Base-by-base conservation (phyloP, 495 filamentous ascomycete species). In the Penicillium odoratum region DNA sequence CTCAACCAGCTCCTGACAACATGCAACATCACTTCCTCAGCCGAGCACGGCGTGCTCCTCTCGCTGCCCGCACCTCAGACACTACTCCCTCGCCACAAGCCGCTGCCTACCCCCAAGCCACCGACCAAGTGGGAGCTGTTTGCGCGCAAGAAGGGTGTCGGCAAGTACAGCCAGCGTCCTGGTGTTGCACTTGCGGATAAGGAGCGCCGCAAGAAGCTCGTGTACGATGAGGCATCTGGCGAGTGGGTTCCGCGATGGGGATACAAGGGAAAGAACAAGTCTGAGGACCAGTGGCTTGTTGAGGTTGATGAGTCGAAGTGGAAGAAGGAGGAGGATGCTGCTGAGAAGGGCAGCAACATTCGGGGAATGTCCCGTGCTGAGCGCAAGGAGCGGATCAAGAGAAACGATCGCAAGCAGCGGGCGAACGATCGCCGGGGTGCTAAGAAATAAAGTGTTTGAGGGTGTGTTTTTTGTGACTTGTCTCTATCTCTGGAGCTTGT, bases 221-320 rank as follows among this genome's bases (percentile, higher is more conserved):
- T 88, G 43, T 96, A 88, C 71, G 89, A 97, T 72, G 91, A 96
- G 75, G 84, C 74, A 52, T 91, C 80, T 28, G 88, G 89, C 48
- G 89, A 95, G 69, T 97, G 90, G 88, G 89, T 93, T 55, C 88
- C 90, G 46, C 88, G 87, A 73, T 98, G 92, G 91, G 94, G 94
- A 1, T 97, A 95, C 76, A 91, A 92, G 78, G 95, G 92, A 48
- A 89, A 88, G 71, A 94, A 93, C 71, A 91, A 93, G 81, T 84
- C 83, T 13, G 88, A 91, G 63, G 73, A 81, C 47, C 83, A 92
- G 62, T 94, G 93, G 88, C 78, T 96, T 65, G 91, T 98, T 29
- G 95, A 98, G 82, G 86, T 97, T 30, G 86, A 92, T 66, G 84
- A 87, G 75, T 86, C 88, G 73, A 78, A 82, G 57, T 82, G 83